Conservation (phyloP, 164 flowering plant species). For the Buxus sempervirens region DNA sequence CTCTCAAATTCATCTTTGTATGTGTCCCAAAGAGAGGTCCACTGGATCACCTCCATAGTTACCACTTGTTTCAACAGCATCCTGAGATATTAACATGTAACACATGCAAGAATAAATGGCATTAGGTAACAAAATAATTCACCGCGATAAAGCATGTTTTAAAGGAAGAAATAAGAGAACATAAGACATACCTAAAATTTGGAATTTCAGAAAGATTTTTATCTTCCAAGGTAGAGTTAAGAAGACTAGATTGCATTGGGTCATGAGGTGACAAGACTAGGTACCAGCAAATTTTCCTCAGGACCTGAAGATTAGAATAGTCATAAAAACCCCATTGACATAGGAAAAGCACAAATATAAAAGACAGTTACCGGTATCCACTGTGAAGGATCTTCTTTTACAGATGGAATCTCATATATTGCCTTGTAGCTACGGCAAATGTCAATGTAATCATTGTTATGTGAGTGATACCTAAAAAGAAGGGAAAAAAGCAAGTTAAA, state of each 20-base stretch:
- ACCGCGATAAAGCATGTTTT: neutral
- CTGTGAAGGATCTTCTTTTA: slow-evolving; percentile 62
- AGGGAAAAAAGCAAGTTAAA: slow-evolving; percentile 3
- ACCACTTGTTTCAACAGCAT: slow-evolving; percentile 75
- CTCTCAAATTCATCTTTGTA: slow-evolving; percentile 75
- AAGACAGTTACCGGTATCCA: slow-evolving; percentile 72
- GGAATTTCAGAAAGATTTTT: slow-evolving; percentile 88
- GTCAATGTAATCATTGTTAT: slow-evolving; percentile 87
- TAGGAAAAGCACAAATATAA: slow-evolving; percentile 1
- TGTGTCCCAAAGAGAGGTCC: slow-evolving; percentile 83
- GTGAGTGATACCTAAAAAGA: slow-evolving; percentile 60
- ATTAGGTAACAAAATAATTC: neutral
- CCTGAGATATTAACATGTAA: slow-evolving; percentile 30
- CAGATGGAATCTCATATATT: slow-evolving; percentile 85
- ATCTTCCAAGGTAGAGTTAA: slow-evolving; percentile 86
- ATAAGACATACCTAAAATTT: slow-evolving; percentile 53
- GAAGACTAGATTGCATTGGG: slow-evolving; percentile 98
- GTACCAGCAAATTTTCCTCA: slow-evolving; percentile 96
- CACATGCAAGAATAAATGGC: slow-evolving; percentile 8
- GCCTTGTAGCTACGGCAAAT: slow-evolving; percentile 91
- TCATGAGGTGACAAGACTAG: slow-evolving; percentile 81
- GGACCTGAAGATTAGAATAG: slow-evolving; percentile 32
- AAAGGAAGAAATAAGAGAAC: neutral
- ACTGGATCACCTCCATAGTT: slow-evolving; percentile 96
- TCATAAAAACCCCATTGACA: neutral